A percentile compares a stretch with the other conserved stretches of the same genome.
Conservation (phyloP, 352 stramenopile genomes). For the Pythium coloratum region DNA sequence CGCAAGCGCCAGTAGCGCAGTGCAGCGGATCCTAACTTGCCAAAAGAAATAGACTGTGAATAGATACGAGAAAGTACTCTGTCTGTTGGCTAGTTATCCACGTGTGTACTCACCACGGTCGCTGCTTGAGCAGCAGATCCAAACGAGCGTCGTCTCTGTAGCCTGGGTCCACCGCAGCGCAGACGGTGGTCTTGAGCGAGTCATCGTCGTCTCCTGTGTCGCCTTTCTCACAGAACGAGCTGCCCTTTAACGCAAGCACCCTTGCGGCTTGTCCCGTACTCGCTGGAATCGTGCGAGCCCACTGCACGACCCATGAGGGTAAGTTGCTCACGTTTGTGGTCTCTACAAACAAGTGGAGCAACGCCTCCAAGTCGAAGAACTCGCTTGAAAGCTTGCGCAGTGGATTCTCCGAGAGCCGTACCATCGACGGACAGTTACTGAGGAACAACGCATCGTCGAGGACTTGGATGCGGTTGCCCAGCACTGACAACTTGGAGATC, state of each 20-base stretch:
- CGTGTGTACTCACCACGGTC: background rate
- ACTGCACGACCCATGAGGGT: background rate
- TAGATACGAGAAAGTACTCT: background rate
- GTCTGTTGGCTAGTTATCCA: background rate
- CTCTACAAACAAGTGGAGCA: background rate
- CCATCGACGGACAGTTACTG: background rate
- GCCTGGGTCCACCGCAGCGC: background rate
- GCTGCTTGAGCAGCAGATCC: background rate
- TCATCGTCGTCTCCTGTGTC: background rate
- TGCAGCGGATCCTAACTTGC: too few relatives aligned
- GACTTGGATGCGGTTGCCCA: background rate
- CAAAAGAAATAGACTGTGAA: background rate
- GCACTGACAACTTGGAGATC: background rate
- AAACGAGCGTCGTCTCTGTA: background rate
- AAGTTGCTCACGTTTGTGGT: constrained; percentile 5
- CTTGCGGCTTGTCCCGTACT: background rate
- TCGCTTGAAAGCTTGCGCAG: background rate
- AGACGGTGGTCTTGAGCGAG: background rate
- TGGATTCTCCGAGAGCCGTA: constrained; percentile 14
- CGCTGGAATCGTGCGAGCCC: background rate
- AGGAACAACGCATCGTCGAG: background rate
- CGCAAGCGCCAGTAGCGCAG: too few relatives aligned
- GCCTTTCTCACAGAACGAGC: background rate
- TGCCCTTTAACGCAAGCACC: background rate
- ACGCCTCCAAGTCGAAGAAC: background rate